Conservation (phyloP, 2,329 filamentous ascomycete species). For the Trichoderma atroviride region DNA sequence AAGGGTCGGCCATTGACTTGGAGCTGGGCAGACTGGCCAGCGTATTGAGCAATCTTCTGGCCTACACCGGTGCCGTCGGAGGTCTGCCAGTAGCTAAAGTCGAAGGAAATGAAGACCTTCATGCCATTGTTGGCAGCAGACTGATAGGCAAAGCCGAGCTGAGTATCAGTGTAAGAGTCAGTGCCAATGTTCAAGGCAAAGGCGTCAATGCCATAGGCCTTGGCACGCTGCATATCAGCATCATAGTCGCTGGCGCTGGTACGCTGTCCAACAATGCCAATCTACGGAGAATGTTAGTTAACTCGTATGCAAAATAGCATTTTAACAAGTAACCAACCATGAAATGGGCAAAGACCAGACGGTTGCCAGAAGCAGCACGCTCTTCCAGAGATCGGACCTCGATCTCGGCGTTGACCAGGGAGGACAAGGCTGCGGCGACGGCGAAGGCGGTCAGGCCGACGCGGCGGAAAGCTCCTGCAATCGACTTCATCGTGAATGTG, state of each 20-base stretch:
- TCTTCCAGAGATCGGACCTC: slow-evolving; percentile 27
- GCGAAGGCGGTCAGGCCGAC: slow-evolving; percentile 29
- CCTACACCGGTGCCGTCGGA: slow-evolving; percentile 46
- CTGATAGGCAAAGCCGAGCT: slow-evolving; percentile 53
- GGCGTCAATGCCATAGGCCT: slow-evolving; percentile 49
- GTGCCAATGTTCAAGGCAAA: slow-evolving; percentile 55
- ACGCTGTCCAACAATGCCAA: slow-evolving; percentile 48
- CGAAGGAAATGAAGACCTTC: slow-evolving; percentile 60
- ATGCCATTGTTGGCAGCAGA: slow-evolving; percentile 51
- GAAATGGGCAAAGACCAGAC: slow-evolving; percentile 48
- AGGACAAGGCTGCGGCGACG: slow-evolving; percentile 27
- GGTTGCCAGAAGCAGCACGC: slow-evolving; percentile 27
- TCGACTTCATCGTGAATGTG: slow-evolving; percentile 23
- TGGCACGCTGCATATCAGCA: slow-evolving; percentile 50
- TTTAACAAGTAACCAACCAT: slow-evolving; percentile 38
- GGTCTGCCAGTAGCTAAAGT: slow-evolving; percentile 53
- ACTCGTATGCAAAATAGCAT: not conserved
- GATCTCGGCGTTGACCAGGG: slow-evolving; percentile 19
- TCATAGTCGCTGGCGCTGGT: slow-evolving; percentile 49
- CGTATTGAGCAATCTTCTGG: slow-evolving; percentile 50
- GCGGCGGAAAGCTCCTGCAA: slow-evolving; percentile 28
- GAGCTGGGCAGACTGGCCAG: slow-evolving; percentile 49
- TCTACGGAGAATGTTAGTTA: slow-evolving; percentile 35
- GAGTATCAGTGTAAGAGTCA: slow-evolving; percentile 48
- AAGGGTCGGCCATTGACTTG: slow-evolving; percentile 53